Percentiles rank a stretch among this genome's conserved stretches.
Evolutionary conservation across 805 yeast species (phyloP).

Genomic region (Wickerhamomyces rabaulensis): DNA sequence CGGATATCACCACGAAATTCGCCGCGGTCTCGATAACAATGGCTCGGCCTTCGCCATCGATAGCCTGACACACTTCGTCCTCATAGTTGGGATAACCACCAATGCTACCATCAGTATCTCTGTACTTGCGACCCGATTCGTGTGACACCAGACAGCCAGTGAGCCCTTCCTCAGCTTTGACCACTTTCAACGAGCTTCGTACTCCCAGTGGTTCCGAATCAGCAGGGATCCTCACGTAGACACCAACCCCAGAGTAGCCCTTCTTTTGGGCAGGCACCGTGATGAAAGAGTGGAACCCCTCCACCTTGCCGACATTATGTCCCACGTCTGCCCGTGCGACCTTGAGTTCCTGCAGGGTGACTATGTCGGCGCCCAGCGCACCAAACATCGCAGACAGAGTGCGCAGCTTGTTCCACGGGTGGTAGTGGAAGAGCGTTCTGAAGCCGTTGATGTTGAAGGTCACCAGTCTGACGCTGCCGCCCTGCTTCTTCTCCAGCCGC

Average conservation of each 20-base stretch:
- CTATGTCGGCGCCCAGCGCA: slow-evolving; percentile 60
- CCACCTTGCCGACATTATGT: slow-evolving; percentile 42
- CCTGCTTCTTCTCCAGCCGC: not conserved
- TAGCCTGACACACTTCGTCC: slow-evolving; percentile 31
- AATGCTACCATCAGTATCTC: slow-evolving; percentile 33
- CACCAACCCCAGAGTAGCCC: slow-evolving; percentile 92
- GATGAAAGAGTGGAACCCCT: slow-evolving; percentile 59
- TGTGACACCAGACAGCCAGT: slow-evolving; percentile 51
- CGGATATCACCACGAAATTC: slow-evolving; percentile 54
- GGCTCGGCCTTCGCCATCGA: slow-evolving; percentile 86
- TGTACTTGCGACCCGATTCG: slow-evolving; percentile 14
- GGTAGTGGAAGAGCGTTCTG: slow-evolving; percentile 72
- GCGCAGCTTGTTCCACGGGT: slow-evolving; percentile 67
- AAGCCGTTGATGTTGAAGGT: slow-evolving; percentile 85
- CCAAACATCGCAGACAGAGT: slow-evolving; percentile 39
- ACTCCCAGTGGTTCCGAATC: slow-evolving; percentile 35
- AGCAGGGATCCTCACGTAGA: slow-evolving; percentile 57
- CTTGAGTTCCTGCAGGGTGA: slow-evolving; percentile 87
- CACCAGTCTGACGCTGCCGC: slow-evolving; percentile 20
- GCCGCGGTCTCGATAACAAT: slow-evolving; percentile 67
- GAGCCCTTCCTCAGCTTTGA: slow-evolving; percentile 86
- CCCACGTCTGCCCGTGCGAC: slow-evolving; percentile 46
- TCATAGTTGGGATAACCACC: slow-evolving; percentile 65
- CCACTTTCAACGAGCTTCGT: slow-evolving; percentile 41
- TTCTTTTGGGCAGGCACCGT: slow-evolving; percentile 62